Base-by-base conservation (phyloP, 805 yeast species). In the Barnettozyma salicaria region DNA sequence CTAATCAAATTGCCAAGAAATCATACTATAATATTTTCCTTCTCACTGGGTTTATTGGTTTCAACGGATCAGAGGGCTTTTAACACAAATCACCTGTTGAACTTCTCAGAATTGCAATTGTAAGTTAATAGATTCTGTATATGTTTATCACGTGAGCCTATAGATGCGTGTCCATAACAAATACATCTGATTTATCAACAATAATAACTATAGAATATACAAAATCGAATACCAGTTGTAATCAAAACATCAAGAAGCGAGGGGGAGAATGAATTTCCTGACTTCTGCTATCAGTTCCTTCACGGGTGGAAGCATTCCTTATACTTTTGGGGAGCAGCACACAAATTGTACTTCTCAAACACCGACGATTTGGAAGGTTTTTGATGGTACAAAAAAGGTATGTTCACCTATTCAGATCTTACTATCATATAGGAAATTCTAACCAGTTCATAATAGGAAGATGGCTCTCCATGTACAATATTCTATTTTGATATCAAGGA, bases 11-110 rank as follows among this genome's bases (percentile, higher is more conserved):
- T 27, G 61, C 77, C 19, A 78, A 80, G 52, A 81, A 80, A 49
- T 67, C 70, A n/a, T 83, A 80, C 55, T 72, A 68, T 48, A 64
- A 63, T 50, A 64, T 76, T 32, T 82, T 83, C 55, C 52, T 83
- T 31, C 57, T 83, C 33, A 64, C 82, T 14, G 87, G 88, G 0
- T 83, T 83, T 53, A 70, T 76, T 16, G 88, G 89, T 12, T 83
- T 83, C 56, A 81, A 83, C 45, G 89, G 89, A 17, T 56, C 66
- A 8, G 87, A 80, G 41, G 83, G 84, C 0, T 77, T 76, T 42
- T 72, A 45, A n/a, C n/a, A n/a, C n/a, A n/a, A n/a, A n/a, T n/a
- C n/a, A n/a, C n/a, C n/a, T n/a, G n/a, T n/a, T n/a, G n/a, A n/a
- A n/a, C n/a, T n/a, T n/a, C n/a, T n/a, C n/a, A n/a, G n/a, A n/a